Base-by-base conservation (phyloP, 2,329 filamentous ascomycete species). In the Venturia oleaginea region DNA sequence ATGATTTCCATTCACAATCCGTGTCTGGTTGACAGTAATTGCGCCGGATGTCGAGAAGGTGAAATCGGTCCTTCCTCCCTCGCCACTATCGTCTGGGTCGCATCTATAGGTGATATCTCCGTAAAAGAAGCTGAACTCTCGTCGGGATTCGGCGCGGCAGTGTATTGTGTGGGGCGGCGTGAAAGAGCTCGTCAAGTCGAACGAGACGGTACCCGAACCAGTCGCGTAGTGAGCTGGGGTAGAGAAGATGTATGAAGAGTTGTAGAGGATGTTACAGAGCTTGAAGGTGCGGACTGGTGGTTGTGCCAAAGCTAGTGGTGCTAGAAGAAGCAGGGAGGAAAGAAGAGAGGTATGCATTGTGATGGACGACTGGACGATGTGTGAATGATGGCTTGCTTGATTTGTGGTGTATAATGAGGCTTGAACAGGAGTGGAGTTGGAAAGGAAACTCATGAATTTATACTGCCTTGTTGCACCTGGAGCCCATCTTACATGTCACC, bases 161-260 rank as follows among this genome's bases (percentile, higher is more conserved):
- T 60, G 65, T 11, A 55, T 61, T 17, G 54, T 57, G 30, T 40
- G 38, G 5, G 19, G 4, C n/a, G 64, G 59, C 27, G 61, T 46
- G 24, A 60, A 46, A 3, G 59, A n/a, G 65, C 64, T 65, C 7
- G 34, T 64, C 17, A 66, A 34, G 57, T 66, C 64, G 63, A 67
- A 67, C 0, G 27, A 27, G 59, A 67, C 65, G 24, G 22, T 4
- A 43, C 66, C 66, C 15, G 62, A 40, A 30, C 63, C 64, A 19
- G 62, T 63, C 42, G 66, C 66, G 34, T 66, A 61, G 55, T 67
- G 66, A 10, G 66, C 62, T 22, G 66, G 66, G 3, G 66, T 67
- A 8, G 63, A 66, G 61, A 64, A 67, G 15, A 65, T 61, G 40
- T 54, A 62, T 22, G 24, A 38, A 34, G 63, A 66, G 51, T 48